Conservation (phyloP, 2,329 filamentous ascomycete species). For the Xylaria sp. region DNA sequence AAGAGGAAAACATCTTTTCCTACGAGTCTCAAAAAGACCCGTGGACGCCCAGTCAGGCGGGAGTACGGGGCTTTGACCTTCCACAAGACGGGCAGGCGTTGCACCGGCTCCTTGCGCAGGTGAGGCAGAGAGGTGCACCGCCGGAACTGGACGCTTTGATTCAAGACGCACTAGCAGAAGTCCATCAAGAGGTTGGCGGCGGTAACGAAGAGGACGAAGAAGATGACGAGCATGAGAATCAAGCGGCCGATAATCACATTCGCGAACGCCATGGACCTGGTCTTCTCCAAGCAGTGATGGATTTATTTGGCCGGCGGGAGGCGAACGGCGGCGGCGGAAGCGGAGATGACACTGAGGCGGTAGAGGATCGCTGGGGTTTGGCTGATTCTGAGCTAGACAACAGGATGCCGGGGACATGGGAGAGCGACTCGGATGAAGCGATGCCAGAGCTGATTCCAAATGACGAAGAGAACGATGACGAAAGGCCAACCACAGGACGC, state of each 20-base stretch:
- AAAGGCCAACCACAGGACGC: slow-evolving; percentile 38
- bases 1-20: slow-evolving; percentile 64
- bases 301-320: slow-evolving; percentile 31
- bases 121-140: slow-evolving; percentile 40
- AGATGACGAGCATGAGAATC: slow-evolving; percentile 27
- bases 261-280: slow-evolving; percentile 11
- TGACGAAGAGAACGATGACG: slow-evolving; percentile 35
- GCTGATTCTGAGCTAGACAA: slow-evolving; percentile 23
- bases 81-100: slow-evolving; percentile 34
- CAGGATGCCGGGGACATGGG: slow-evolving; percentile 46
- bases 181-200: slow-evolving; percentile 28
- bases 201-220: background rate
- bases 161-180: slow-evolving; percentile 38
- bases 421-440: slow-evolving; percentile 37
- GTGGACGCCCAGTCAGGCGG: slow-evolving; percentile 51
- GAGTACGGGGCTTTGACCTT: slow-evolving; percentile 17
- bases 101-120: slow-evolving; percentile 39
- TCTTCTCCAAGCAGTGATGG: slow-evolving; percentile 38
- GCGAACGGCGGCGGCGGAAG: background rate
- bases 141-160: slow-evolving; percentile 39
- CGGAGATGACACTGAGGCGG: slow-evolving; percentile 10
- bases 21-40: slow-evolving; percentile 56
- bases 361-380: slow-evolving; percentile 27
- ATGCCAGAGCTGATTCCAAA: slow-evolving; percentile 10
- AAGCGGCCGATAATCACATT: slow-evolving; percentile 27